Evolutionary conservation across 495 filamentous ascomycete genomes (phyloP), one percentile per base, ranked within the genome.

Genomic region (Aspergillus olivimuriae): DNA sequence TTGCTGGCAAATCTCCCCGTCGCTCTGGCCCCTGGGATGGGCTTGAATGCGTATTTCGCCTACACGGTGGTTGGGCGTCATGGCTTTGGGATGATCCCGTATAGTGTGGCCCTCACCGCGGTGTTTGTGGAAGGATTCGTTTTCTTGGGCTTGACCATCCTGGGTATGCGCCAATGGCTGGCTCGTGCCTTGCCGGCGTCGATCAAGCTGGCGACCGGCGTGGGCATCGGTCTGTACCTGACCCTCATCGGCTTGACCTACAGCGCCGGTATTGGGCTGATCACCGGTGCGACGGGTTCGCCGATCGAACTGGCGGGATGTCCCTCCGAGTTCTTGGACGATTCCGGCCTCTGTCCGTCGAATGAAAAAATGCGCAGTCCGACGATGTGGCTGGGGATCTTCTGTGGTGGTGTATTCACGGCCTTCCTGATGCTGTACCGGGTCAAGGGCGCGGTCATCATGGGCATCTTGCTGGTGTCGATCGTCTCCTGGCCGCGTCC

Each of bases 111-210:
- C 7, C 61, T 90, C 34, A 89, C 85, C 10, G 85, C 86, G 3
- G 85, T 89, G 34, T 92, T 92, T 55, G 80, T 89, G 8, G 87
- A 92, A 57, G 87, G 87, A 8, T 83, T 77, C 54, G 76, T 87
- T 15, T 89, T 89, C 61, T 48, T 80, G 39, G 74, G 60, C 3
- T 67, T 92, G 15, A 84, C 86, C 1, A 54, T 90, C 11, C 61
- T 87, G 23, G 86, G 86, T 17, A 74, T 90, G 62, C 79, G 86
- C 9, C 86, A 91, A 58, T 90, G 86, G 86, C 74, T 91, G 20
- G 86, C 86, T 1, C 78, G 84, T 38, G 76, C 81, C 30, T 82
- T 91, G 18, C 86, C 86, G 1, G 72, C 76, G 18, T 86, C 80
- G 35, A 85, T 91, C 58, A 91, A 91, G 60, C 78, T 89, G 31